Base-by-base conservation (phyloP, 2,329 filamentous ascomycete genomes). In the Aschersonia sp. region DNA sequence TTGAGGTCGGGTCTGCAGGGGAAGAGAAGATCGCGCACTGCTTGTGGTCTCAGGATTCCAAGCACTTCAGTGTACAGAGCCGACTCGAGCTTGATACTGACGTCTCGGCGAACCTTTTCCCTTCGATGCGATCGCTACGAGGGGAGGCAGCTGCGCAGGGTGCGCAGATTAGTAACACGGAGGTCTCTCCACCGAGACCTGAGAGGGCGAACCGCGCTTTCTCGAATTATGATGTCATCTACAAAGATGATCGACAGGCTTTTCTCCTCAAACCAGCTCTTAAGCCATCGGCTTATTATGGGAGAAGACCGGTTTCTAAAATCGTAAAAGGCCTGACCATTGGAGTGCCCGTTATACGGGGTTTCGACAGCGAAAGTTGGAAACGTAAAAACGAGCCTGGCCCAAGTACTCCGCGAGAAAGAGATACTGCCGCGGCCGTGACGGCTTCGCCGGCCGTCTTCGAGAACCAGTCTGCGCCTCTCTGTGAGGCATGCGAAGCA, bases 11-110 rank as follows among this genome's bases (percentile, higher is more conserved):
- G 1, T 82, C 90, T 1, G 71, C 83, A 8, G 92, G 90, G 1
- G 92, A 98, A 64, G 83, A 92, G 66, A 97, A 97, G 62, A 82
- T 96, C 6, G 78, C 86, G 0, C 81, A 95, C 63, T 79, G 73
- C 37, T 68, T 97, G 7, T 96, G 89, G 88, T 83, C 85, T 1
- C 75, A 78, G 44, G 71, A 75, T 2, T 51, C 58, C 10, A 53
- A 59, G 43, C 47, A 56, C 12, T 45, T 50, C 10, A 51, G 55
- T 6, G 47, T 49, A 14, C 53, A 54, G 9, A 48, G 50, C 4
- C 44, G 50, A 30, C 48, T 48, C 11, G 48, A 56, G 12, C 51
- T 57, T 1, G 69, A 71, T 47, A 63, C 67, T 5, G 52, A 54
- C 5, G 71, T 78, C 47, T 72, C 75, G 4, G 67, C 68, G 35